Evolutionary conservation across 371 early-diverging fungal genomes (phyloP), one percentile per base, ranked within the genome.

Genomic region (Apophysomyces trapeziformis): DNA sequence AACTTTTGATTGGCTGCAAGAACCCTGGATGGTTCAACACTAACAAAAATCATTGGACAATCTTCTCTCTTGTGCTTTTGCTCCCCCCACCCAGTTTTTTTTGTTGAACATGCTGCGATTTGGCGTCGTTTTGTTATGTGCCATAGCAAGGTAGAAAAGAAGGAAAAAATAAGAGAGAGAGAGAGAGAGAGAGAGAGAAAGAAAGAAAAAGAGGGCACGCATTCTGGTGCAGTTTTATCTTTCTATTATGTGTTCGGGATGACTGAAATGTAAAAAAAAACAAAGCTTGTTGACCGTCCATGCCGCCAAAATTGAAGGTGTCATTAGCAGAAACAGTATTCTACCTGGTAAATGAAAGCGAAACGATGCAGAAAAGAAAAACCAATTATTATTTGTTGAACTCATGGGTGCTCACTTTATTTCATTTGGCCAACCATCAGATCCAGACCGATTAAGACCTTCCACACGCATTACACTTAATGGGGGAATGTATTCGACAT

Each of bases 401-500:
- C 35, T 32, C 43, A 8, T 11, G 38, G 21, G n/a, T 12, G 18
- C 61, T 11, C 21, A 46, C 18, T 8, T 43, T 60, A 2, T 60
- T 58, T 16, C 14, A 14, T 38, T 21, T 26, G 32, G 32, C 32
- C 32, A 26, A 26, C 3, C 32, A 26, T 26, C 32, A 72, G 72
- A 72, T 38, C 7, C 63, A 7, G 38, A 43, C 21, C 8, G 7
- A 60, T 35, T 72, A 37, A 26, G 63, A 38, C 68, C 76, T 32
- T 56, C 72, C 3, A 72, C 76, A 13, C 57, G 64, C 39, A 68
- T 68, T 12, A 47, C 58, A 1, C 62, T 76, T 9, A 67, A 70
- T 61, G 74, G 74, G 13, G 76, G 72, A 46, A 36, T 39, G 46
- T 66, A 70, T 38, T 60, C 68, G 3, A 38, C 76, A 8, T 60